phyloP scores from a whole-genome alignment of 2,329 filamentous ascomycete genomes.

The Ceratocystis papillata region DNA sequence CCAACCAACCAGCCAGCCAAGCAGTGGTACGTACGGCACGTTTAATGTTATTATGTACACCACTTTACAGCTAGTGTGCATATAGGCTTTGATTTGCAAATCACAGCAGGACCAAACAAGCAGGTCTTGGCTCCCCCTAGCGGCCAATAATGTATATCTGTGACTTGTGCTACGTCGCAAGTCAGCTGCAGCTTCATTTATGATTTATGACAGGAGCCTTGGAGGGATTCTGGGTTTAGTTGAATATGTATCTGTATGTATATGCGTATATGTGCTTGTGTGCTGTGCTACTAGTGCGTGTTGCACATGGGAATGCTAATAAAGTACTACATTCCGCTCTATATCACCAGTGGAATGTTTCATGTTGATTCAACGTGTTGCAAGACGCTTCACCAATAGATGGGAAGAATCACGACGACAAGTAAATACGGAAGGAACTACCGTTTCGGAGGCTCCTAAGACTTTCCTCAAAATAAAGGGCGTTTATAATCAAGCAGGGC shows the following conservation, averaged over 20 bases:
- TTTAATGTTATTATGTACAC: neutral
- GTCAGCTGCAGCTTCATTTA: neutral
- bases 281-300: neutral
- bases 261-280: too few species aligned
- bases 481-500: constrained; percentile 9
- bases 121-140: neutral
- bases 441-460: neutral
- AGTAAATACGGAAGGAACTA: constrained; percentile 4
- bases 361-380: constrained; percentile 15
- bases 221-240: neutral
- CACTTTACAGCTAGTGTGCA: neutral
- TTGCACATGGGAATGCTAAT: neutral
- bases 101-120: neutral
- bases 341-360: constrained; percentile 8
- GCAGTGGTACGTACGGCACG: too few species aligned
- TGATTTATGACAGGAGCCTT: neutral
- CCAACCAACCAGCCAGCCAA: neutral
- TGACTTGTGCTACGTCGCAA: constrained; percentile 10
- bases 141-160: neutral
- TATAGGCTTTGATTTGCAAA: neutral
- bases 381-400: constrained; percentile 2
- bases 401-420: neutral
- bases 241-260: neutral
- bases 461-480: neutral
- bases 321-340: constrained; percentile 10